Percentiles rank a stretch among this genome's conserved stretches.
Evolutionary conservation across 164 flowering plant species (phyloP).

Genomic region (Dillenia suffruticosa): DNA sequence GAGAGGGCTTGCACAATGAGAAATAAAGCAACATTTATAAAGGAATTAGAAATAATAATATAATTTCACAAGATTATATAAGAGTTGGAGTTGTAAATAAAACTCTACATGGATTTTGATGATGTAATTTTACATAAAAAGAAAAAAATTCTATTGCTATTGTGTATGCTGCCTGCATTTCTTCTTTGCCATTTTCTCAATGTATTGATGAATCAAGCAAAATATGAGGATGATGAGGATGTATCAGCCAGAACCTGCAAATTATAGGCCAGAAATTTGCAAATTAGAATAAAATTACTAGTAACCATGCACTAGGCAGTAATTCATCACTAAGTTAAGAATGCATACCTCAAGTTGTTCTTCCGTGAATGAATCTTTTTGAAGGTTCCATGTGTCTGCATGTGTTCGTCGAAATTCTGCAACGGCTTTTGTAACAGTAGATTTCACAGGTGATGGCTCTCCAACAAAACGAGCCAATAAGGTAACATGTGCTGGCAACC

Average conservation of each 20-base stretch:
- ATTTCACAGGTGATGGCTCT: constrained; percentile 89
- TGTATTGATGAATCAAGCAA: constrained; percentile 50
- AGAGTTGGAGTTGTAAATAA: constrained; percentile 19
- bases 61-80: too few species aligned
- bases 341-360: constrained; percentile 84
- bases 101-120: neutral
- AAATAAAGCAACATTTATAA: too few species aligned
- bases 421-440: constrained; percentile 90
- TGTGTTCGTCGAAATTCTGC: constrained; percentile 97
- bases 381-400: constrained; percentile 96
- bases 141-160: too few species aligned
- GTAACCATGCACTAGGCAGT: neutral
- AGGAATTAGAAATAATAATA: too few species aligned
- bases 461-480: constrained; percentile 76
- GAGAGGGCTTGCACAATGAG: constrained; percentile 3
- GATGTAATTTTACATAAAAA: too few species aligned
- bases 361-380: constrained; percentile 79
- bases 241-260: constrained; percentile 94
- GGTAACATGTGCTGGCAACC: constrained; percentile 95
- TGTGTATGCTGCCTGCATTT: too few species aligned
- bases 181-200: too few species aligned
- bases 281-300: neutral
- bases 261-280: neutral
- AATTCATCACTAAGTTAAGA: neutral
- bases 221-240: constrained; percentile 89